phyloP scores from a whole-genome alignment of 192 early-diverging fungal species.

The Dissophora ornata region DNA sequence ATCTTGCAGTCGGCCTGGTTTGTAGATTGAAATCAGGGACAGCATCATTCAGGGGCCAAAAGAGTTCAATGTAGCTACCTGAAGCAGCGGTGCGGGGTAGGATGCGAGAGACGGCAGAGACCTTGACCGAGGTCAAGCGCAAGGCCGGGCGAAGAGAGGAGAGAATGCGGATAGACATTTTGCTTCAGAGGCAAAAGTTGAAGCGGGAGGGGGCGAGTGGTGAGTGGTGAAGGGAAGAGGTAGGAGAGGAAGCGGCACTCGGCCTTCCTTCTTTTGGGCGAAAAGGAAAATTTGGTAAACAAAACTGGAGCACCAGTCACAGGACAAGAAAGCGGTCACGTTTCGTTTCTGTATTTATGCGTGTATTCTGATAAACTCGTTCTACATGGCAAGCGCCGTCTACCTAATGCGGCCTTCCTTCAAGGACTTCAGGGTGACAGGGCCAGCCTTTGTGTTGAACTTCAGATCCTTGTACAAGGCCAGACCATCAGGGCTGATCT shows the following conservation, averaged over 20 bases:
- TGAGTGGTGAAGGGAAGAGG: not conserved
- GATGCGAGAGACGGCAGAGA: conserved; percentile 7
- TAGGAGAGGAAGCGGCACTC: not conserved
- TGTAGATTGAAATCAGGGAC: not conserved
- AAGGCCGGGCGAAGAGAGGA: conserved; percentile 36
- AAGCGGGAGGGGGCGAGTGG: not conserved
- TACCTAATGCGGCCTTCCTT: conserved; percentile 57
- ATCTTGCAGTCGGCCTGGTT: not conserved
- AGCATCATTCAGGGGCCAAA: conserved; percentile 10
- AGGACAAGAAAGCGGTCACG: no score
- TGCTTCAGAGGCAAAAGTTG: not conserved
- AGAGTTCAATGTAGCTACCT: conserved; percentile 8
- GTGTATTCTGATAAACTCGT: no score
- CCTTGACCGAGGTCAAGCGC: conserved; percentile 11
- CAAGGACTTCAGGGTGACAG: conserved; percentile 58
- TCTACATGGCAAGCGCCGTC: no score
- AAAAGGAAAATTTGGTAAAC: no score
- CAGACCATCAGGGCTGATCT: conserved; percentile 56
- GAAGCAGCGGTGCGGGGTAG: conserved; percentile 9
- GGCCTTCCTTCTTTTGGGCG: no score
- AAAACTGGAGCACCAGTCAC: no score
- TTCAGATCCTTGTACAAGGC: conserved; percentile 66
- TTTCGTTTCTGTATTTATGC: no score
- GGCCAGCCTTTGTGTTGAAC: conserved; percentile 61
- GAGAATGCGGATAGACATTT: conserved; percentile 27